These are phyloP conservation scores for Agaricus blazei DNA, from an alignment of 768 basidiomycete species.

Conservation along the genomic window DNA sequence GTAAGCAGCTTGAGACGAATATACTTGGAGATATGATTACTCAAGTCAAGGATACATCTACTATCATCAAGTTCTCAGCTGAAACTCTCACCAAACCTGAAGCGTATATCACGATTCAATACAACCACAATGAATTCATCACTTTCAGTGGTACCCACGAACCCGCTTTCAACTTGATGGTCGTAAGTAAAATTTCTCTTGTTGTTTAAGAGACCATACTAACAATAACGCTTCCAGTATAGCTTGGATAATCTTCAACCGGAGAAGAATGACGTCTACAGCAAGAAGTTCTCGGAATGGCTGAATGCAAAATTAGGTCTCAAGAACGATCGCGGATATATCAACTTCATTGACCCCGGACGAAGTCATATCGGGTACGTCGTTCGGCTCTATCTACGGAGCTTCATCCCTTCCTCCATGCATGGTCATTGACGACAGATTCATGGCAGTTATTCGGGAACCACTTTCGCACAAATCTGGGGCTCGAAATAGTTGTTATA, in stretches of 20 bases:
- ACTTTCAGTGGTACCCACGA: conserved; percentile 61
- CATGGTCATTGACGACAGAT: neutral
- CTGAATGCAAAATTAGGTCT: conserved; percentile 50
- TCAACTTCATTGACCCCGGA: conserved; percentile 53
- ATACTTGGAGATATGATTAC: too few relatives aligned
- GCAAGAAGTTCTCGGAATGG: conserved; percentile 49
- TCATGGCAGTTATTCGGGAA: conserved; percentile 30
- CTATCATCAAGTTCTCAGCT: conserved; percentile 20
- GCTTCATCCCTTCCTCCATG: neutral
- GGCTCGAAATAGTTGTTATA: neutral
- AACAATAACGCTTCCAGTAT: conserved; percentile 27
- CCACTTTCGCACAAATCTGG: conserved; percentile 41
- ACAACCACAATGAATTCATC: conserved; percentile 54
- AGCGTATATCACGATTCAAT: conserved; percentile 45
- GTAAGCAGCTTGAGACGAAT: too few relatives aligned
- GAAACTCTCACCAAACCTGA: conserved; percentile 52
- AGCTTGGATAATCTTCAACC: conserved; percentile 53
- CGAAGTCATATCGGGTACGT: conserved; percentile 42
- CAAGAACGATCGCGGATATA: conserved; percentile 51
- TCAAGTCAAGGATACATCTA: too few relatives aligned
- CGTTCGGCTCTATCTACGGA: neutral
- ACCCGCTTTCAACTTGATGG: conserved; percentile 53
- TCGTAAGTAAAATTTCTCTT: conserved; percentile 36
- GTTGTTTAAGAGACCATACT: neutral
- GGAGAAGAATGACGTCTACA: conserved; percentile 45